Conservation (phyloP, 495 filamentous ascomycete species). For the Patellaria atrata region DNA sequence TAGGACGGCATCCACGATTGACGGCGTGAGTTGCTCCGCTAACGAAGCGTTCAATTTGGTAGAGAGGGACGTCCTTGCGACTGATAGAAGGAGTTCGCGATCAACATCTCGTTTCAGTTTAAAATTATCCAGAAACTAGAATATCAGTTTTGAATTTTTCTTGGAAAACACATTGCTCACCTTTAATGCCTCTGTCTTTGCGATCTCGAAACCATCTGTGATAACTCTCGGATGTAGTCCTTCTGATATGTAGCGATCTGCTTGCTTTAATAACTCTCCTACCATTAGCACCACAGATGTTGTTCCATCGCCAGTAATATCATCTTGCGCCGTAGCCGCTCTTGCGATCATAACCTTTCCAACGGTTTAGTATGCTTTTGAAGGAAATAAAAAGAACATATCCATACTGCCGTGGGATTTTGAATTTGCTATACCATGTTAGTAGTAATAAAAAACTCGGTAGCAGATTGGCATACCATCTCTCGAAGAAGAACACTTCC, state of each 20-base stretch:
- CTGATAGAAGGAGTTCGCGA: conserved; percentile 82
- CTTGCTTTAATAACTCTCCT: conserved; percentile 94
- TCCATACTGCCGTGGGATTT: conserved; percentile 68
- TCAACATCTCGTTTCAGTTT: conserved; percentile 79
- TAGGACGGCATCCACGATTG: conserved; percentile 90
- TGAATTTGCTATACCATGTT: conserved; percentile 46
- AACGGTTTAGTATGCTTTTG: conserved; percentile 6
- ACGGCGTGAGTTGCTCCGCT: conserved; percentile 79
- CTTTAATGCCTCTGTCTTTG: conserved; percentile 85
- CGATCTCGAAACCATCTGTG: conserved; percentile 95
- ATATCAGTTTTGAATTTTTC: background rate
- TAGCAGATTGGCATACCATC: conserved; percentile 52
- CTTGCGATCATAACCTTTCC: conserved; percentile 92
- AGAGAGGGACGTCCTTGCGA: conserved; percentile 85
- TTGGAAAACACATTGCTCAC: conserved; percentile 28
- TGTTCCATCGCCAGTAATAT: conserved; percentile 96
- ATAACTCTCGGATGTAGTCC: conserved; percentile 92
- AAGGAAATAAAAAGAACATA: conserved; percentile 7
- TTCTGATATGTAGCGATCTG: conserved; percentile 83
- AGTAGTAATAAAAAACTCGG: background rate
- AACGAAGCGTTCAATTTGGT: conserved; percentile 84
- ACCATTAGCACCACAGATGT: conserved; percentile 92
- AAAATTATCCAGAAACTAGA: conserved; percentile 83
- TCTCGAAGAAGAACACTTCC: conserved; percentile 89
- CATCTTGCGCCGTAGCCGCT: conserved; percentile 94